phyloP scores from a whole-genome alignment of 306 rosid genomes.

The cucumber (Cucumis sativus) region Cucumber_9930_V3 NC_026660.2:26736501-26737000 shows the following conservation, averaged over 20 bases:
- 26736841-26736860: neutral
- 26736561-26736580: neutral
- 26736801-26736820: neutral
- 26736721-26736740: neutral
- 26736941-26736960: constrained; percentile 2
- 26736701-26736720: neutral
- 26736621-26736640: neutral
- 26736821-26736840: neutral
- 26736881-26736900: neutral
- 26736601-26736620: neutral
- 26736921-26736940: neutral
- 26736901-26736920: neutral
- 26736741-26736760: neutral
- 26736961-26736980: neutral
- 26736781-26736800: neutral
- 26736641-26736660: neutral
- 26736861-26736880: neutral
- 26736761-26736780: neutral
- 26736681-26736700: neutral
- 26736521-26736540: constrained; percentile 10
- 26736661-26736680: neutral
- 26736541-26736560: neutral
- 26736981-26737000: neutral
- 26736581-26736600: constrained; percentile 8
- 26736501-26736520: neutral